phyloP scores from a whole-genome alignment of 2,329 filamentous ascomycete species.

The Neopestalotiopsis clavispora region DNA sequence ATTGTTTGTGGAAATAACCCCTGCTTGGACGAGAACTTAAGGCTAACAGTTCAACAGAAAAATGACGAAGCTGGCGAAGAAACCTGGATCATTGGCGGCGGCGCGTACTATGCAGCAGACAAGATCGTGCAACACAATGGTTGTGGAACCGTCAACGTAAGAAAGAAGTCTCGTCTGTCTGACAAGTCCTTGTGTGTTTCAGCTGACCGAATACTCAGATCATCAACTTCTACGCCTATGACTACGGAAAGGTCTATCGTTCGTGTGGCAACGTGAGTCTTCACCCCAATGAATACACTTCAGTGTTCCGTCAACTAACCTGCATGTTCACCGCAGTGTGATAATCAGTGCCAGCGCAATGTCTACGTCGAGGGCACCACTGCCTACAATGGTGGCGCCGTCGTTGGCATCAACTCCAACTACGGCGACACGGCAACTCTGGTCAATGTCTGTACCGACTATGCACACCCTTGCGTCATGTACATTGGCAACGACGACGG shows the following conservation, averaged over 20 bases:
- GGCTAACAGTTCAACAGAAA: constrained; percentile 21
- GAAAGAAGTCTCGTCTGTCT: neutral
- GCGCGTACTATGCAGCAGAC: constrained; percentile 49
- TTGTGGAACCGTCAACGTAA: constrained; percentile 45
- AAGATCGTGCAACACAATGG: constrained; percentile 55
- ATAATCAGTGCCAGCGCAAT: constrained; percentile 43
- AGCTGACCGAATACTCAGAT: constrained; percentile 21
- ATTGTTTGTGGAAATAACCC: constrained; percentile 19
- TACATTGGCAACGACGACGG: constrained; percentile 29
- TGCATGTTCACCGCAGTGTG: constrained; percentile 6
- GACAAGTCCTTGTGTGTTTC: too few species aligned
- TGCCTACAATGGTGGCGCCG: constrained; percentile 43
- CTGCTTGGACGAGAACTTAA: neutral
- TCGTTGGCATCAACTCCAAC: constrained; percentile 47
- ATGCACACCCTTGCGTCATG: constrained; percentile 28
- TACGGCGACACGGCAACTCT: constrained; percentile 41
- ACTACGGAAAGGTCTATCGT: constrained; percentile 55
- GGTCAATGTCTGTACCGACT: constrained; percentile 31
- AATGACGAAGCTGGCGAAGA: constrained; percentile 31
- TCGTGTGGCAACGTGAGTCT: constrained; percentile 50
- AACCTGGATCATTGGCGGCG: constrained; percentile 49
- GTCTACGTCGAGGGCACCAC: constrained; percentile 48
- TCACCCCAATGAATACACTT: neutral
- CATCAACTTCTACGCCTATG: constrained; percentile 45
- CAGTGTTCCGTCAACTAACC: too few species aligned